These are phyloP conservation scores for Arachis stenosperma DNA, from an alignment of 306 rosid species.

Conservation along the genomic window DNA sequence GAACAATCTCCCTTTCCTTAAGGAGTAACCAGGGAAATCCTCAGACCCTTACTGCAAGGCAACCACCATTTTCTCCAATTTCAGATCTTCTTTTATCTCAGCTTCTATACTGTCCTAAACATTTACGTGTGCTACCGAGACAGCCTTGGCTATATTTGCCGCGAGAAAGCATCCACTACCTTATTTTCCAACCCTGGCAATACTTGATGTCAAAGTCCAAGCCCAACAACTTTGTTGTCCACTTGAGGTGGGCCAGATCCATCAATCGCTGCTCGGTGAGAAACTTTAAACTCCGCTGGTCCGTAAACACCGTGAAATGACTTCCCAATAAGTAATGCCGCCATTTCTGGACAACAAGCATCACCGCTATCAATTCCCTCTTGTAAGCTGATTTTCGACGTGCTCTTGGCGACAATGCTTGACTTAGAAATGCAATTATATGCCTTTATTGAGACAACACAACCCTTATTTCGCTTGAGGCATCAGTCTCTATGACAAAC, in stretches of 20 bases:
- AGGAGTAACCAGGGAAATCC: no score
- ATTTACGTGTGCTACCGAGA: no score
- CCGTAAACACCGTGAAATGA: no score
- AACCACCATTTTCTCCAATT: no score
- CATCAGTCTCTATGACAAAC: background rate
- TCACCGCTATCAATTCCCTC: background rate
- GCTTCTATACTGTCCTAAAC: no score
- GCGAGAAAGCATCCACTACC: background rate
- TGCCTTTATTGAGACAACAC: background rate
- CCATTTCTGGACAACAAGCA: background rate
- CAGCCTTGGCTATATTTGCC: no score
- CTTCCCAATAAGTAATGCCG: background rate
- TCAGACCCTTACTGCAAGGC: background rate
- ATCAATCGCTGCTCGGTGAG: background rate
- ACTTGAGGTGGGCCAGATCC: background rate
- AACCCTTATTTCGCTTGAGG: background rate
- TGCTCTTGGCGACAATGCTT: background rate
- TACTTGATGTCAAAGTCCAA: background rate
- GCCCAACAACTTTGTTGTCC: background rate
- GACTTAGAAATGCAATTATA: background rate
- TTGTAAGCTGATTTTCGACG: background rate
- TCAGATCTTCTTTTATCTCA: no score
- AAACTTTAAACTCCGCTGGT: background rate
- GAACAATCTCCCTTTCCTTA: background rate
- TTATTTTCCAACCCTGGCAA: background rate